Evolutionary conservation across 1,139 yeast species (phyloP).

Genomic region (Blastobotrys indianensis): DNA sequence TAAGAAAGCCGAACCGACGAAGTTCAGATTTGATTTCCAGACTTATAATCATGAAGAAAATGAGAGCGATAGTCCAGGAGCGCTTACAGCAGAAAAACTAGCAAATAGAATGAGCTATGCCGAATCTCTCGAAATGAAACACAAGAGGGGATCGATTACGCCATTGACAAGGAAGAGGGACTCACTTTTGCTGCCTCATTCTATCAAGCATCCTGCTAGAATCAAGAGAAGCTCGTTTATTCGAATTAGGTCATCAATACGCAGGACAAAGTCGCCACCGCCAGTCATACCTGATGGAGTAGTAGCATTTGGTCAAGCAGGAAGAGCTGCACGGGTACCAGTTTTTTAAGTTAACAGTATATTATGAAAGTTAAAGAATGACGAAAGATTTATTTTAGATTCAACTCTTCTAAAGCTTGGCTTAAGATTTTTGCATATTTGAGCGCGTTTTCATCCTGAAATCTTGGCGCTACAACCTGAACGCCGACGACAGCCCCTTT

Average conservation of each 20-base stretch:
- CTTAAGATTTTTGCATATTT: constrained; percentile 30
- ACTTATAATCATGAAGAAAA: constrained; percentile 9
- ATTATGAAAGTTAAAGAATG: not conserved
- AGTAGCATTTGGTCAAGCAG: constrained; percentile 15
- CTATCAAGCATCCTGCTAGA: constrained; percentile 4
- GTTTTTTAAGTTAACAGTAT: not conserved
- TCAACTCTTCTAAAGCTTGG: too few relatives aligned
- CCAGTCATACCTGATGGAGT: constrained; percentile 14
- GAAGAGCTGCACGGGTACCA: constrained; percentile 12
- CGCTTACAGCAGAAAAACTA: not conserved
- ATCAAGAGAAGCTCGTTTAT: not conserved
- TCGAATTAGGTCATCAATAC: not conserved
- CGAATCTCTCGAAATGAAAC: not conserved
- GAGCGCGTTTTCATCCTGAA: constrained; percentile 49
- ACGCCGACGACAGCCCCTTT: constrained; percentile 50
- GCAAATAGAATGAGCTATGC: not conserved
- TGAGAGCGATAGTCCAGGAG: not conserved
- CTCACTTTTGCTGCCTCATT: constrained; percentile 4
- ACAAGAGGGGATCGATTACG: not conserved
- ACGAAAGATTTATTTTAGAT: too few relatives aligned
- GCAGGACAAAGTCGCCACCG: not conserved
- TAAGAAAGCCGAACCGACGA: not conserved
- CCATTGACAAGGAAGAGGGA: not conserved
- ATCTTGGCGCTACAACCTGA: constrained; percentile 46
- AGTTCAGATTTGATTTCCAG: constrained; percentile 7